Percentiles rank a stretch among this genome's conserved stretches.
Evolutionary conservation across 805 yeast genomes (phyloP).

Genomic region (Pichia cabralensis): DNA sequence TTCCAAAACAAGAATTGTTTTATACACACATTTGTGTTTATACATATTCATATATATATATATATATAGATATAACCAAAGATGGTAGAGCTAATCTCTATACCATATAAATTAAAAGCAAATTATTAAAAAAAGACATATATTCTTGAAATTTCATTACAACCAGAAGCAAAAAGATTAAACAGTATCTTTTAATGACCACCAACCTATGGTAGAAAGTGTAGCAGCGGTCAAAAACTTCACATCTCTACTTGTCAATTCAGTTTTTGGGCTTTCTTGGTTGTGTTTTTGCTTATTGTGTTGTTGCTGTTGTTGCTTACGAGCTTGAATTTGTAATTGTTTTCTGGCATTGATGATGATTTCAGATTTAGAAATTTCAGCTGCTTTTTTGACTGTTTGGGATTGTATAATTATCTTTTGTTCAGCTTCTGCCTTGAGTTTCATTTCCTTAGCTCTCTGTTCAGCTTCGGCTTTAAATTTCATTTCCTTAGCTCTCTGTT

Average conservation of each 20-base stretch:
- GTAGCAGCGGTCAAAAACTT: slow-evolving; percentile 21
- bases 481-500: too few species aligned
- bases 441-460: too few species aligned
- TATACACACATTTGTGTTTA: background rate
- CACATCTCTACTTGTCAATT: slow-evolving; percentile 12
- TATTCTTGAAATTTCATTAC: too few species aligned
- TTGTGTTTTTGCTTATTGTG: slow-evolving; percentile 3
- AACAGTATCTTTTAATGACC: slow-evolving; percentile 23
- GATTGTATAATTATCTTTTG: background rate
- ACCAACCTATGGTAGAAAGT: slow-evolving; percentile 24
- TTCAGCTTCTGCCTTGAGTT: background rate
- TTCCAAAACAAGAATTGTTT: background rate
- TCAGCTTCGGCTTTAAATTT: too few species aligned
- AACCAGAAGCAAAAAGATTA: too few species aligned
- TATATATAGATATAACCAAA: background rate
- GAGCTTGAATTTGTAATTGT: slow-evolving; percentile 4
- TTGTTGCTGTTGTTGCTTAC: slow-evolving; percentile 4
- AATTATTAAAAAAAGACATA: background rate
- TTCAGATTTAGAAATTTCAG: slow-evolving; percentile 7
- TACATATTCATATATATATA: too few species aligned
- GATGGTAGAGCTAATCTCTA: too few species aligned
- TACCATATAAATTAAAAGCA: background rate
- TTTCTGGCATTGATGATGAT: slow-evolving; percentile 8
- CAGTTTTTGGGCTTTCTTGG: background rate
- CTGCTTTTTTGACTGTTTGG: background rate